phyloP scores from a whole-genome alignment of 2,329 filamentous ascomycete genomes.

The Colletotrichum viniferum region DNA sequence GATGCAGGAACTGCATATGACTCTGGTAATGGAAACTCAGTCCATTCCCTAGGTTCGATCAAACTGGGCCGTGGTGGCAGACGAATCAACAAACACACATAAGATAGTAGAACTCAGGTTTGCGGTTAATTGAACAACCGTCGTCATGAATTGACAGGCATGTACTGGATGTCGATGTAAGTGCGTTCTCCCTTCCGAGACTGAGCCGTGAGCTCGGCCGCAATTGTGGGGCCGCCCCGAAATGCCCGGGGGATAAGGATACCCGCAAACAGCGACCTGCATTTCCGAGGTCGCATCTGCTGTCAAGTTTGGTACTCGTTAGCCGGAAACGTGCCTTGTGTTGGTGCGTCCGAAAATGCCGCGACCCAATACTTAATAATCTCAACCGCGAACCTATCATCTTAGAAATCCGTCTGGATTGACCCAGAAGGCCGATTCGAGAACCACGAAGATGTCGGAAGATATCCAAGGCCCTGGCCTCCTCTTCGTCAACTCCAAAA shows the following conservation, averaged over 20 bases:
- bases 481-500: not conserved
- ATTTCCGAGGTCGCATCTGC: not conserved
- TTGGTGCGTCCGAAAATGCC: not conserved
- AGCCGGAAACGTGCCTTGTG: not conserved
- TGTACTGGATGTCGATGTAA: not conserved
- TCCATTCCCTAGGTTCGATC: not conserved
- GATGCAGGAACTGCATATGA: no score
- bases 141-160: not conserved
- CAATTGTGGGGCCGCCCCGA: not conserved
- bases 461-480: not conserved
- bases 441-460: not conserved
- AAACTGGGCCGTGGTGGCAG: not conserved
- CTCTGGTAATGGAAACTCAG: not conserved
- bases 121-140: not conserved
- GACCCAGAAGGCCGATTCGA: not conserved
- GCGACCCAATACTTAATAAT: fast-evolving
- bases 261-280: not conserved
- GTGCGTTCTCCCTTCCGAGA: not conserved
- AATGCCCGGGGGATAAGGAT: not conserved
- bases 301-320: not conserved
- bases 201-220: not conserved
- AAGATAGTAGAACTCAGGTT: no score
- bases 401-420: not conserved
- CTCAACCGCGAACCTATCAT: not conserved
- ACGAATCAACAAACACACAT: not conserved